A percentile compares a stretch with the other conserved stretches of the same genome.
Conservation (phyloP, 2,329 filamentous ascomycete genomes). For the Xylaria multiplex region DNA sequence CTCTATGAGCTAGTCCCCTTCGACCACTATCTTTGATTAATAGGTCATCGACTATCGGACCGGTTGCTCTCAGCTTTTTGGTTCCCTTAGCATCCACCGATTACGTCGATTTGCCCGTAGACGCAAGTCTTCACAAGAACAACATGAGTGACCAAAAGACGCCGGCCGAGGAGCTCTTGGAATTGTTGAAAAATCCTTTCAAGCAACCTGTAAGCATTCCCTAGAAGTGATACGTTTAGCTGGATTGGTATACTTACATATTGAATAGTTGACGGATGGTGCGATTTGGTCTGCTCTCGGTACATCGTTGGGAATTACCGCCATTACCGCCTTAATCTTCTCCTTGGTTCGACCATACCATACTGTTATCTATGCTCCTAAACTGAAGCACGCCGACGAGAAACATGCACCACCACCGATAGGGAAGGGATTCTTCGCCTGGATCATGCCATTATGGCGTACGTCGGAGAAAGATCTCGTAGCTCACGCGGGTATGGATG, state of each 20-base stretch:
- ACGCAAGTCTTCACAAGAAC: neutral
- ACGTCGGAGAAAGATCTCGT: conserved; percentile 82
- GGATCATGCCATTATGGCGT: conserved; percentile 80
- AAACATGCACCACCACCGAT: conserved; percentile 88
- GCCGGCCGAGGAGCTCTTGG: conserved; percentile 56
- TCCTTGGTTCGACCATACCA: conserved; percentile 92
- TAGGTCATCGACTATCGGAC: neutral
- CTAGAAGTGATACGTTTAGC: neutral
- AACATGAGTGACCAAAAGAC: conserved; percentile 21
- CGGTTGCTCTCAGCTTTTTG: neutral
- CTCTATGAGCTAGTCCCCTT: conserved; percentile 2
- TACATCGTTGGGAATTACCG: conserved; percentile 80
- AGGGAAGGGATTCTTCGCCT: conserved; percentile 87
- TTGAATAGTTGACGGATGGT: conserved; percentile 56
- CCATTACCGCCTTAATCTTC: conserved; percentile 80
- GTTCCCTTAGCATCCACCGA: neutral
- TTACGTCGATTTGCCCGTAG: neutral
- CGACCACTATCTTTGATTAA: conserved; percentile 2
- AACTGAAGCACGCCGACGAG: conserved; percentile 90
- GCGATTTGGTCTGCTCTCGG: conserved; percentile 82
- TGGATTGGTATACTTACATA: conserved; percentile 20
- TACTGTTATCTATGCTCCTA: conserved; percentile 91
- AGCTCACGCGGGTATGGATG: conserved; percentile 88
- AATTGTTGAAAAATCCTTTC: conserved; percentile 63
- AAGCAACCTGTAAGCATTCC: conserved; percentile 54